Evolutionary conservation across 2,329 filamentous ascomycete genomes (phyloP), one percentile per base, ranked within the genome.

Genomic region (Aspergillus ochraceus): DNA sequence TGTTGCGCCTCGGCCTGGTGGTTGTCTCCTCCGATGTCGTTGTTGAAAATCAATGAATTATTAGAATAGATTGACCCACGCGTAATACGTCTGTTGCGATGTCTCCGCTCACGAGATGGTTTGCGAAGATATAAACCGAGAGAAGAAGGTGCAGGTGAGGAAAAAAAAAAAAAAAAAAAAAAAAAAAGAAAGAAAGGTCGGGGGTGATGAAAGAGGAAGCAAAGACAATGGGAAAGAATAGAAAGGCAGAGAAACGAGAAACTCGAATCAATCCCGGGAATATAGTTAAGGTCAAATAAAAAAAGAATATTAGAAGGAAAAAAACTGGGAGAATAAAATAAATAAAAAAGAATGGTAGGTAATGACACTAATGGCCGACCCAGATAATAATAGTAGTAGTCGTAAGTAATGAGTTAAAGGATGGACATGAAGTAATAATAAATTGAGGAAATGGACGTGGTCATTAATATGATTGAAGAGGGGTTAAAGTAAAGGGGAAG

Each of bases 201-300:
- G 50, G 30, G 36, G 64, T 32, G 49, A 62, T 49, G 59, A 22
- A 52, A 50, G 52, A 65, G 52, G 54, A 62, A 63, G 60, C 57
- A 68, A 66, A 68, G 68, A 70, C 54, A 57, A 55, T 52, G 32
- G 51, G 32, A 36, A 55, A 58, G 52, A 55, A 54, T 53, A 59
- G 63, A 61, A 66, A 60, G 61, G 59, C 52, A 52, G 50, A 49
- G 53, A 29, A 29, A 29, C 26, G n/a, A 36, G 24, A 19, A 51
- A 19, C 26, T 10, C 24, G 24, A 32, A 29, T 30, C 24, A 10
- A 19, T 30, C 26, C 46, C 39, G 36, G 39, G 20, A 30, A 47
- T 24, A 47, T 24, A 47, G 45, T 19, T 29, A 9, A 29, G 26
- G 26, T 9, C 9, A 29, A 29, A 29, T 1, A 47, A 22, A 22